Conservation (phyloP, 345 rosid genomes). For the Salix exigua region DNA sequence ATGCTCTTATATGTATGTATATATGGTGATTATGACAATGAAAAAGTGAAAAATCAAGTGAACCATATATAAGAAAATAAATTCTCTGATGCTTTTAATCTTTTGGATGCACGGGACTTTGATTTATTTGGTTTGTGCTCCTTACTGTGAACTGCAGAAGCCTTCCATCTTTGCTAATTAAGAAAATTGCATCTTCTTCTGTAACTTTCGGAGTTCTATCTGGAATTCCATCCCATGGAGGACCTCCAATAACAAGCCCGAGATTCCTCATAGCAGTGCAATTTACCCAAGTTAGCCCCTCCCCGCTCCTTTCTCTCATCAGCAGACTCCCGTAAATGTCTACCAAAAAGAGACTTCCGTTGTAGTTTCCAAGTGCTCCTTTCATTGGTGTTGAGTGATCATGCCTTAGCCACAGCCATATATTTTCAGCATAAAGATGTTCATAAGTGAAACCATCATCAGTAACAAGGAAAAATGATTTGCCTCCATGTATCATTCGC, state of each 20-base stretch:
- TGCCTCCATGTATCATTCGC: slow-evolving; percentile 51
- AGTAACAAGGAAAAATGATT: slow-evolving; percentile 54
- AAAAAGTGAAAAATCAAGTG: not conserved
- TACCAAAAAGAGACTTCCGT: slow-evolving; percentile 59
- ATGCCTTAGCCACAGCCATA: slow-evolving; percentile 68
- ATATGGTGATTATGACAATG: not conserved
- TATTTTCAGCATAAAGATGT: slow-evolving; percentile 50
- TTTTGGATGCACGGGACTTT: not conserved
- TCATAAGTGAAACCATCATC: slow-evolving; percentile 54
- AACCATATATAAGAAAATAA: not conserved
- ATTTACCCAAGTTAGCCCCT: slow-evolving; percentile 52
- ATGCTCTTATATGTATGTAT: not conserved
- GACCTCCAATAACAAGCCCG: slow-evolving; percentile 48
- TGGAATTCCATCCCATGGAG: slow-evolving; percentile 63
- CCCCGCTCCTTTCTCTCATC: slow-evolving; percentile 49
- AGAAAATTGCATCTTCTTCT: slow-evolving; percentile 59
- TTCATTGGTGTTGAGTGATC: slow-evolving; percentile 56
- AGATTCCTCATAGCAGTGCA: slow-evolving; percentile 61
- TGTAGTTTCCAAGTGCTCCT: slow-evolving; percentile 59
- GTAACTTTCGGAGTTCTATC: slow-evolving; percentile 45
- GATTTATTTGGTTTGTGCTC: slow-evolving; percentile 12
- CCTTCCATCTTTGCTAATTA: slow-evolving; percentile 57
- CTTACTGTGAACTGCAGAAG: slow-evolving; percentile 62
- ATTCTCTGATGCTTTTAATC: slow-evolving; percentile 1
- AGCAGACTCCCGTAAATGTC: slow-evolving; percentile 49